Evolutionary conservation across 2,329 filamentous ascomycete species (phyloP).

Genomic region (Claviceps spartinae): DNA sequence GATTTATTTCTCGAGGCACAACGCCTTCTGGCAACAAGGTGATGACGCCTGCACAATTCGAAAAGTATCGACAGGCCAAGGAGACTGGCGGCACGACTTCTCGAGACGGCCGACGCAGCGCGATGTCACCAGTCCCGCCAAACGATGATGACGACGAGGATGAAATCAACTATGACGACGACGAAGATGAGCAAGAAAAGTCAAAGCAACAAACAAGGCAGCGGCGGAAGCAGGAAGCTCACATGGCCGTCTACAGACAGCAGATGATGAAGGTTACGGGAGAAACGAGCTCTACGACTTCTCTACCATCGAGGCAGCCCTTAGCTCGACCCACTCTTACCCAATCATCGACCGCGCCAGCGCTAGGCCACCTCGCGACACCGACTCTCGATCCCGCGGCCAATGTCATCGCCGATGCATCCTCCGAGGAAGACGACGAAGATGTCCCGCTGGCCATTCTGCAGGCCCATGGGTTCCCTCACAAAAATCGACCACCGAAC

Average conservation of each 20-base stretch:
- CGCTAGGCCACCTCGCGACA: conserved; percentile 29
- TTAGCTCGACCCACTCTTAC: conserved; percentile 40
- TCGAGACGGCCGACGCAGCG: conserved; percentile 21
- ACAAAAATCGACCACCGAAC: conserved; percentile 60
- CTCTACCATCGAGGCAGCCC: conserved; percentile 12
- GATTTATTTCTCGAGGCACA: conserved; percentile 20
- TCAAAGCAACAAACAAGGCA: conserved; percentile 60
- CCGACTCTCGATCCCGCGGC: conserved; percentile 25
- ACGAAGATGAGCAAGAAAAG: conserved; percentile 69
- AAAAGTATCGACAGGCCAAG: conserved; percentile 64
- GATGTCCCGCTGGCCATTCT: conserved; percentile 78
- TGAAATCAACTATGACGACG: conserved; percentile 53
- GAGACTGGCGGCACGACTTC: conserved; percentile 38
- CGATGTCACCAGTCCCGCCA: conserved; percentile 21
- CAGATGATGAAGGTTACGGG: conserved; percentile 96
- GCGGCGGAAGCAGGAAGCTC: conserved; percentile 76
- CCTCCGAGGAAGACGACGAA: conserved; percentile 79
- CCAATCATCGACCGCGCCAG: conserved; percentile 49
- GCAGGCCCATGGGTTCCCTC: conserved; percentile 78
- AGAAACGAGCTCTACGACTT: conserved; percentile 33
- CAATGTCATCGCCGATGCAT: conserved; percentile 35
- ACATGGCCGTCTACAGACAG: conserved; percentile 79
- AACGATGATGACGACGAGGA: conserved; percentile 52
- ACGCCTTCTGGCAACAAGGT: conserved; percentile 52
- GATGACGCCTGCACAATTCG: conserved; percentile 83